Conservation (phyloP, 306 rosid genomes). For the Parietaria judaica region DNA sequence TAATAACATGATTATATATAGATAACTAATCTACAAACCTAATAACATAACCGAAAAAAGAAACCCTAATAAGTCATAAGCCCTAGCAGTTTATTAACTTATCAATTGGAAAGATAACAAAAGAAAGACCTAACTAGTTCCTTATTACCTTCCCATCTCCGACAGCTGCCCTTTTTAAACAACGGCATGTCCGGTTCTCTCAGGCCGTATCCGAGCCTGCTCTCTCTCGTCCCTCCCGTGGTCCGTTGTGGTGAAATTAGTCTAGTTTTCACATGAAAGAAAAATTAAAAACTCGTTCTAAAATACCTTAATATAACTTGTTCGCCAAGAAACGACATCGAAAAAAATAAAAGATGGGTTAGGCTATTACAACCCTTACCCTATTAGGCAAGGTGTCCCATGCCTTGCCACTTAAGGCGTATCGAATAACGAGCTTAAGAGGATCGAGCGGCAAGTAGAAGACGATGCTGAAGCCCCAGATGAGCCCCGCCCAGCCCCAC, state of each 20-base stretch:
- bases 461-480: constrained; percentile 71
- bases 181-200: not conserved
- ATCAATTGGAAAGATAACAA: too few species aligned
- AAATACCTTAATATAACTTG: not conserved
- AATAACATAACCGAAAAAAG: too few species aligned
- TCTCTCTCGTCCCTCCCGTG: constrained; percentile 2
- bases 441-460: constrained; percentile 67
- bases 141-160: too few species aligned
- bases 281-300: not conserved
- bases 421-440: constrained; percentile 58
- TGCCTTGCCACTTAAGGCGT: constrained; percentile 74
- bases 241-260: constrained; percentile 5
- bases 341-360: too few species aligned
- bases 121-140: too few species aligned
- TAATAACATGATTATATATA: too few species aligned
- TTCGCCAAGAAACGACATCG: not conserved
- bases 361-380: not conserved
- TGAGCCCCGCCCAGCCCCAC: constrained; percentile 93
- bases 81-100: too few species aligned
- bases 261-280: not conserved
- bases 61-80: too few species aligned
- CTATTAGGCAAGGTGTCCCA: constrained; percentile 48
- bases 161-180: not conserved
- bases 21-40: too few species aligned
- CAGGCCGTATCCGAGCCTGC: not conserved